Evolutionary conservation across 2,329 filamentous ascomycete species (phyloP), one percentile per base, ranked within the genome.

Genomic region (Chalaropsis ovoidea): DNA sequence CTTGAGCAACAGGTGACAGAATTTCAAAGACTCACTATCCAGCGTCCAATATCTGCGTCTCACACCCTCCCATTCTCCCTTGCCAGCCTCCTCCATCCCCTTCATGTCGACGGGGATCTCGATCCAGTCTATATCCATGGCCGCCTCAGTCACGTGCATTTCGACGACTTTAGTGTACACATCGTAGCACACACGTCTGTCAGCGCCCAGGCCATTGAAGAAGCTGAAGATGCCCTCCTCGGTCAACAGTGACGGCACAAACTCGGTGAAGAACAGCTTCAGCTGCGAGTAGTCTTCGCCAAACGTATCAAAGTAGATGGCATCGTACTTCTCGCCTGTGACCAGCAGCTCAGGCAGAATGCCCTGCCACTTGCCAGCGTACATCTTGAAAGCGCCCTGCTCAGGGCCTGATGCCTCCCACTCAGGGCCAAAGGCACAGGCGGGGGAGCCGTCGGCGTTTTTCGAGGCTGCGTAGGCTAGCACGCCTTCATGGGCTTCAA

Each of bases 241-340:
- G 70, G 89, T 86, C 58, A 99, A 77, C 64, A 97, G 75, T 0
- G 85, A 87, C 41, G 94, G 89, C 11, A 97, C 86, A 70, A 88
- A 85, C 74, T 97, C 94, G 1, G 83, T 87, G 74, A 97, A 96
- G 77, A 97, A 96, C 67, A 86, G 80, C 60, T 87, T 87, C 35
- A 97, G 83, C 73, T 93, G 89, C 1, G 80, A 79, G 75, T 97
- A 99, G 69, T 94, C 89, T 76, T 99, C 94, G 6, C 91, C 94
- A 74, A 97, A 97, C 0, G 94, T 99, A 73, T 99, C 94, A 72
- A 96, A 97, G 78, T 97, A 99, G 70, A 99, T 90, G 35, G 87
- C 89, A 72, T 95, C 89, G 72, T 93, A 92, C 13, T 85, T 77
- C 71, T 87, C 81, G 10, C 87, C 88, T 49, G 84, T 77, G 67